phyloP scores from a whole-genome alignment of 179 eudicot genomes.

The Gypsophila paniculata region DNA sequence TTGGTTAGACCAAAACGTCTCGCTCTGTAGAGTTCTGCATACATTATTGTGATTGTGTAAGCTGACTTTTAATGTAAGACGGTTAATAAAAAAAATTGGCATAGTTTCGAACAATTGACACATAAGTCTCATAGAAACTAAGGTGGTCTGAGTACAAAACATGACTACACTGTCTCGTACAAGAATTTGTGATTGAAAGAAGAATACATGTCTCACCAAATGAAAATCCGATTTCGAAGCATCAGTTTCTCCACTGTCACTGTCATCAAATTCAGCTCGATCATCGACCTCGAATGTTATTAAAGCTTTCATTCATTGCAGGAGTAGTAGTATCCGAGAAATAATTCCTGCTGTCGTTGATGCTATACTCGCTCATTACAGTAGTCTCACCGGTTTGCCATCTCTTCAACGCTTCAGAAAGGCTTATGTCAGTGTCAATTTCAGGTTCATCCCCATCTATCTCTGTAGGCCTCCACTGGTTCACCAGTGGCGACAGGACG shows the following conservation, averaged over 20 bases:
- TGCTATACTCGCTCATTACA: conserved; percentile 17
- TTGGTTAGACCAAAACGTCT: neutral
- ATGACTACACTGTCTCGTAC: neutral
- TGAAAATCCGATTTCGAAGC: neutral
- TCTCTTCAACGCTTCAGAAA: conserved; percentile 33
- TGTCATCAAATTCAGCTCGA: neutral
- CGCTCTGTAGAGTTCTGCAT: neutral
- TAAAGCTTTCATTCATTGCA: conserved; percentile 16
- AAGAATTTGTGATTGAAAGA: neutral
- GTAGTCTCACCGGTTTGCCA: conserved; percentile 41
- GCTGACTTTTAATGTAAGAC: neutral
- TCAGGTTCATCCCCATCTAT: conserved; percentile 5
- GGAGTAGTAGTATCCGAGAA: conserved; percentile 24
- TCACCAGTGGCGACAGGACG: conserved; percentile 32
- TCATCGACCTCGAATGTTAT: conserved; percentile 16
- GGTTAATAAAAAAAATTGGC: too few species aligned
- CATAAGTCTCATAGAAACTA: neutral
- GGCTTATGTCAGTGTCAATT: conserved; percentile 14
- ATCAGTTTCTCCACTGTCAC: neutral
- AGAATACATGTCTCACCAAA: conserved; percentile 3
- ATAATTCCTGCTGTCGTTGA: conserved; percentile 14
- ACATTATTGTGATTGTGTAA: too few species aligned
- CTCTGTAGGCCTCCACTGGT: conserved; percentile 31
- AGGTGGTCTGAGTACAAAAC: neutral
- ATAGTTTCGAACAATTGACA: too few species aligned